These are phyloP conservation scores for Phytophthora cactorum DNA, from an alignment of 352 stramenopile genomes.

Conservation along the genomic window DNA sequence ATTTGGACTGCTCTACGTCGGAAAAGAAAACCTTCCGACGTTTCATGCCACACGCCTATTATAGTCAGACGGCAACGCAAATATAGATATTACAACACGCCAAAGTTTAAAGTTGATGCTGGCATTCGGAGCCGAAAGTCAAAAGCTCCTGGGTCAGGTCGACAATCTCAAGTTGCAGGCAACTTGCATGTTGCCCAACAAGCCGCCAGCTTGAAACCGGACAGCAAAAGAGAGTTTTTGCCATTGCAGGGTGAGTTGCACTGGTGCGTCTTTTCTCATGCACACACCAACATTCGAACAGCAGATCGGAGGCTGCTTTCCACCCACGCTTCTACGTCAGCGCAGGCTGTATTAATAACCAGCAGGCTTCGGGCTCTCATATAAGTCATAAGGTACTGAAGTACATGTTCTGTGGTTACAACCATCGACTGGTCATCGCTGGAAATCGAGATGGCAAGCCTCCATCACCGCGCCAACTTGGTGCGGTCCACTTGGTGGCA, in stretches of 20 bases:
- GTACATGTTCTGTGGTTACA: not conserved
- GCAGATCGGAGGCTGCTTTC: conserved; percentile 21
- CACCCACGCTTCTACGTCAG: conserved; percentile 19
- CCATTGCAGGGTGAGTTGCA: conserved; percentile 4
- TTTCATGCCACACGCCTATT: not conserved
- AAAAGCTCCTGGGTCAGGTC: no score
- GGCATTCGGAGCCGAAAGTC: no score
- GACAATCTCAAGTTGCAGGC: not conserved
- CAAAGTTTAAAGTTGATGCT: no score
- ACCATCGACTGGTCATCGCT: not conserved
- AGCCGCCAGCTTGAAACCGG: not conserved
- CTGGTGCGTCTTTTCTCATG: conserved; percentile 10
- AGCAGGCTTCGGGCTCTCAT: no score
- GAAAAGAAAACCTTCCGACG: conserved; percentile 2
- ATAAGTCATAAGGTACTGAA: no score
- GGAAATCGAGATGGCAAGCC: not conserved
- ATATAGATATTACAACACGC: no score
- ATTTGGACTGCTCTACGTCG: conserved; percentile 1
- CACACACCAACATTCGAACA: conserved; percentile 26
- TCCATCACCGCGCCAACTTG: no score
- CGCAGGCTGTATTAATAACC: no score
- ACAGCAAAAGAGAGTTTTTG: conserved; percentile 17
- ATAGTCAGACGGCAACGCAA: no score
- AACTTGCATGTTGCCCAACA: not conserved
- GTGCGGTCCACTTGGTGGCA: not conserved